These are phyloP conservation scores for Dimocarpus longan DNA, from an alignment of 345 rosid species.

Conservation along the genomic window DNA sequence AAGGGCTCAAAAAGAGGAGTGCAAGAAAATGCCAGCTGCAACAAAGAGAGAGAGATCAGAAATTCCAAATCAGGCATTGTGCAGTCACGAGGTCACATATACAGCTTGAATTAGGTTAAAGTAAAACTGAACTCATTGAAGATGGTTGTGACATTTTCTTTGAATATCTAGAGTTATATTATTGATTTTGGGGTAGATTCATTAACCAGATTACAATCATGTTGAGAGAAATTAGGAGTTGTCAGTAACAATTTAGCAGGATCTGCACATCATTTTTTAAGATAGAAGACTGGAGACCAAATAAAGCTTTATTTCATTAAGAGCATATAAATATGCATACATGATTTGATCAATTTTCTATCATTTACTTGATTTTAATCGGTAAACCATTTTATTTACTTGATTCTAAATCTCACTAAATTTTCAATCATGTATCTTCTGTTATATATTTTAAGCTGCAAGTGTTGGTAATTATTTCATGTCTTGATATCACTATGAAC, in stretches of 20 bases:
- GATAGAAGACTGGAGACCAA: neutral
- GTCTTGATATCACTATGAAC: neutral
- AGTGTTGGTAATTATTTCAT: neutral
- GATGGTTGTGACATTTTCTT: neutral
- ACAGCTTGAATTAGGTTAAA: neutral
- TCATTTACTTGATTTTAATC: neutral
- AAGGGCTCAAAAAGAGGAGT: slow-evolving; percentile 89
- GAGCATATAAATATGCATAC: neutral
- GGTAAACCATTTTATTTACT: neutral
- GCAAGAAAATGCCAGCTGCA: slow-evolving; percentile 79
- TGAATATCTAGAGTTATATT: neutral
- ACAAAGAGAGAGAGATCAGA: slow-evolving; percentile 13
- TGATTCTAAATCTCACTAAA: neutral
- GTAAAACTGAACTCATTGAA: neutral
- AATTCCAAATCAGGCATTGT: neutral
- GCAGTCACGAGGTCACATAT: neutral
- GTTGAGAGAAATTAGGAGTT: neutral
- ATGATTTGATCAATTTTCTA: slow-evolving; percentile 6
- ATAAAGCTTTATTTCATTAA: neutral
- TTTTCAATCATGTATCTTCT: neutral
- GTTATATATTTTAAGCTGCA: neutral
- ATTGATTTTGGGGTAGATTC: neutral
- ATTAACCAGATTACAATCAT: neutral
- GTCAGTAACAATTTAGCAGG: neutral
- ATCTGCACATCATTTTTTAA: neutral